These are phyloP conservation scores for Dactylorhiza incarnata DNA, from an alignment of 106 monocot species.

Conservation along the genomic window DNA sequence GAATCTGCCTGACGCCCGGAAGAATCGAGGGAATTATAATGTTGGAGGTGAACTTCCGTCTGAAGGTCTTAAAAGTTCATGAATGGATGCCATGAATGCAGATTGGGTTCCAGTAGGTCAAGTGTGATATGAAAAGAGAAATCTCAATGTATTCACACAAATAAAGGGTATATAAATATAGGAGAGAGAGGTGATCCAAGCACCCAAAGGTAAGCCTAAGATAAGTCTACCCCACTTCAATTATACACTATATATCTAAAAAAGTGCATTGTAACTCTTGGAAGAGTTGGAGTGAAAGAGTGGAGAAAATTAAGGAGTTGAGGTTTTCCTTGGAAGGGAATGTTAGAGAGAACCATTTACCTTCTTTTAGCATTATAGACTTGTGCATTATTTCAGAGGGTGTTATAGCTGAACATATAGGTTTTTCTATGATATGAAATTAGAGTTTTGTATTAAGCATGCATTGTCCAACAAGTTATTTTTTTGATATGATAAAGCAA, in stretches of 20 bases:
- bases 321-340: constrained; percentile 84
- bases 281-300: constrained; percentile 84
- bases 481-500: neutral
- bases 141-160: too few species aligned
- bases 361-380: neutral
- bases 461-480: neutral
- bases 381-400: neutral
- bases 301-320: constrained; percentile 64
- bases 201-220: too few species aligned
- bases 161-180: too few species aligned
- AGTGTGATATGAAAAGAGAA: too few species aligned
- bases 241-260: too few species aligned
- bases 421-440: neutral
- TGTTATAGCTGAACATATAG: neutral
- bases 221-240: too few species aligned
- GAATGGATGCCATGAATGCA: neutral
- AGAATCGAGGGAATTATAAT: neutral
- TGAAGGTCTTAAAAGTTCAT: constrained; percentile 24
- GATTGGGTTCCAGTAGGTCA: constrained; percentile 20
- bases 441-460: neutral
- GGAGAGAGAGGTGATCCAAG: too few species aligned
- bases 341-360: constrained; percentile 18
- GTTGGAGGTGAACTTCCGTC: neutral
- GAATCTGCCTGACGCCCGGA: neutral
- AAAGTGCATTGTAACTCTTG: constrained; percentile 33